phyloP scores from a whole-genome alignment of 176 grass and related monocot genomes.

The Oryza coarctata region DNA sequence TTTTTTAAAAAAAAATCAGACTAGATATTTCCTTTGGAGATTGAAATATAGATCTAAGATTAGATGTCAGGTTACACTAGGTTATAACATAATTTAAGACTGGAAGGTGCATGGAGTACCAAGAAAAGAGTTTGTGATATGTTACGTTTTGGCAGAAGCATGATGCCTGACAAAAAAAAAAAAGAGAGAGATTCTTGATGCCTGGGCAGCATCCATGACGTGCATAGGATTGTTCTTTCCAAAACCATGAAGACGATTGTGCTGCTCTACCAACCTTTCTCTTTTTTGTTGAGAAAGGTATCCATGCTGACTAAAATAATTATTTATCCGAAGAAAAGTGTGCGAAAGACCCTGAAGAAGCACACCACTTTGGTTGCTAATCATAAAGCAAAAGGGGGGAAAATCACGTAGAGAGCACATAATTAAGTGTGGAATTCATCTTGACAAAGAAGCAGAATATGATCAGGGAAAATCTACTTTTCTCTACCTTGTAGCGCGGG shows the following conservation, averaged over 20 bases:
- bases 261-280: constrained; percentile 16
- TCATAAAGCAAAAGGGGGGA: background rate
- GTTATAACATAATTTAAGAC: background rate
- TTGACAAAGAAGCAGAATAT: background rate
- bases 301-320: background rate
- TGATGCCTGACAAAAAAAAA: background rate
- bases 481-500: too few species aligned
- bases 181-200: constrained; percentile 2
- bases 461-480: too few species aligned
- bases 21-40: background rate
- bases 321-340: too few species aligned
- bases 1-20: background rate
- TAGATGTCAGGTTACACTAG: background rate
- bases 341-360: background rate
- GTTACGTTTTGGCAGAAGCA: background rate
- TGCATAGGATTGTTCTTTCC: background rate
- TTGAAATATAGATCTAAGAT: background rate
- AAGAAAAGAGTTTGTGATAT: background rate
- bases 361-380: background rate
- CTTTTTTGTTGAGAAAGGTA: constrained; percentile 2
- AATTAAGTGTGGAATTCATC: background rate
- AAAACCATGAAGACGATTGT: background rate
- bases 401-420: too few species aligned
- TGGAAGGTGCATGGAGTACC: too few species aligned
- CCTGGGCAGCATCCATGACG: background rate